These are phyloP conservation scores for Fusarium denticulatum DNA, from an alignment of 2,329 filamentous ascomycete species.

Conservation along the genomic window DNA sequence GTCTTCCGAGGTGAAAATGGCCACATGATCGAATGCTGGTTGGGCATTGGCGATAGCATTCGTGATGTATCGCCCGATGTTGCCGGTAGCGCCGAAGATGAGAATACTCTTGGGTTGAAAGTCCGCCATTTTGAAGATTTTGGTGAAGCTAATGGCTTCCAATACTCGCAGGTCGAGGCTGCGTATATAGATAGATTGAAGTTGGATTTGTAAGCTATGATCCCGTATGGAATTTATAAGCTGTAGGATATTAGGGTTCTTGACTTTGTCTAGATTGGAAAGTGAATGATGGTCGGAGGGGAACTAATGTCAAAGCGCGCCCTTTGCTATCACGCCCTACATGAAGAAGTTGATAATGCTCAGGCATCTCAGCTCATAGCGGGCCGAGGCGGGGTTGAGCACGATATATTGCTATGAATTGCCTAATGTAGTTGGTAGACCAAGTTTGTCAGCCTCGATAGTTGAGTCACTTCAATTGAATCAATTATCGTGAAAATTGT, in stretches of 20 bases:
- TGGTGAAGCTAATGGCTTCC: neutral
- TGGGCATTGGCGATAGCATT: slow-evolving; percentile 49
- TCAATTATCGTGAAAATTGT: neutral
- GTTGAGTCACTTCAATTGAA: neutral
- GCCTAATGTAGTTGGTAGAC: neutral
- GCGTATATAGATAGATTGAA: neutral
- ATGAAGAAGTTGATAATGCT: neutral
- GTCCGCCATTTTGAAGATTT: slow-evolving; percentile 22
- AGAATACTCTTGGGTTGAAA: slow-evolving; percentile 36
- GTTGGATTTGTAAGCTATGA: slow-evolving; percentile 9
- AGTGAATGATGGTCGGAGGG: neutral
- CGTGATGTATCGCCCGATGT: slow-evolving; percentile 55
- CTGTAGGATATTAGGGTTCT: neutral
- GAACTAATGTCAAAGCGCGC: neutral
- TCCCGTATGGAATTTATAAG: neutral
- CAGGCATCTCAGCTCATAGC: neutral
- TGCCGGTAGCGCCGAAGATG: slow-evolving; percentile 54
- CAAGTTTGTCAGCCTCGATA: neutral
- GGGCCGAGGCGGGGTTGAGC: neutral
- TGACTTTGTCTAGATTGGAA: neutral
- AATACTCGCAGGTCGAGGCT: neutral
- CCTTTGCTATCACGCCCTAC: neutral
- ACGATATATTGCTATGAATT: neutral
- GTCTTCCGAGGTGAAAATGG: slow-evolving; percentile 47
- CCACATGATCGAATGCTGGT: slow-evolving; percentile 47